phyloP scores from a whole-genome alignment of 345 rosid genomes.

The sweet orange (Citrus sinensis) region DNA sequence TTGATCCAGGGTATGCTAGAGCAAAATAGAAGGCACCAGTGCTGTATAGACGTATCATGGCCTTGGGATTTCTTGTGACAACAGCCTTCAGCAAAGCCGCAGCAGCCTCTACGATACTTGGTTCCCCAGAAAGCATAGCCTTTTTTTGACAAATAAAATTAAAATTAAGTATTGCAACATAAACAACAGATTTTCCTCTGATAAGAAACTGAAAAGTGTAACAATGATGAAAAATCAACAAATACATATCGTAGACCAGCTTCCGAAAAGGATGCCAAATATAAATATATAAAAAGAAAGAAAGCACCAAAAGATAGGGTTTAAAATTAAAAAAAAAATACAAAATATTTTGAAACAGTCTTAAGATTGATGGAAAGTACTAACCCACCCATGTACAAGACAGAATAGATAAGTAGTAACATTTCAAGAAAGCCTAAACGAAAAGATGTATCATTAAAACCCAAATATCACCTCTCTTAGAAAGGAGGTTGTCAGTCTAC shows the following conservation, averaged over 20 bases:
- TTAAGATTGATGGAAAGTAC: background rate
- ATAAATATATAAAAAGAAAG: background rate
- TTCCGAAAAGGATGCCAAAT: background rate
- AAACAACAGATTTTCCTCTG: slow-evolving; percentile 3
- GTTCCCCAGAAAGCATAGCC: slow-evolving; percentile 98
- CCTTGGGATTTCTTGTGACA: slow-evolving; percentile 97
- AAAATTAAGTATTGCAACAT: background rate
- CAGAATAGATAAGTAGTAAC: background rate
- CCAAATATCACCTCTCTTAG: background rate
- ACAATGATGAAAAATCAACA: background rate
- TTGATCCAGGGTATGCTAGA: slow-evolving; percentile 96
- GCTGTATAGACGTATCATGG: slow-evolving; percentile 92
- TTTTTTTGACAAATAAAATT: slow-evolving; percentile 25
- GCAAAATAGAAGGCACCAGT: slow-evolving; percentile 98
- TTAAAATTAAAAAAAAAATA: background rate
- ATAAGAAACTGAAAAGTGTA: background rate
- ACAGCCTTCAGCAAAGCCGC: slow-evolving; percentile 91
- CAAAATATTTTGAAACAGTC: background rate
- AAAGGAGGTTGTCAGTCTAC: background rate
- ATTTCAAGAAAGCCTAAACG: background rate
- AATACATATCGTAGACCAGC: background rate
- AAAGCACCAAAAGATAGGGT: background rate
- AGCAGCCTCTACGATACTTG: slow-evolving; percentile 91
- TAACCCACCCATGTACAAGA: background rate
- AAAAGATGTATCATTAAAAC: background rate